Percentiles rank a stretch among this genome's conserved stretches.
Evolutionary conservation across 148 eudicot genomes (phyloP).

Genomic region (Diospyros kaki): DNA sequence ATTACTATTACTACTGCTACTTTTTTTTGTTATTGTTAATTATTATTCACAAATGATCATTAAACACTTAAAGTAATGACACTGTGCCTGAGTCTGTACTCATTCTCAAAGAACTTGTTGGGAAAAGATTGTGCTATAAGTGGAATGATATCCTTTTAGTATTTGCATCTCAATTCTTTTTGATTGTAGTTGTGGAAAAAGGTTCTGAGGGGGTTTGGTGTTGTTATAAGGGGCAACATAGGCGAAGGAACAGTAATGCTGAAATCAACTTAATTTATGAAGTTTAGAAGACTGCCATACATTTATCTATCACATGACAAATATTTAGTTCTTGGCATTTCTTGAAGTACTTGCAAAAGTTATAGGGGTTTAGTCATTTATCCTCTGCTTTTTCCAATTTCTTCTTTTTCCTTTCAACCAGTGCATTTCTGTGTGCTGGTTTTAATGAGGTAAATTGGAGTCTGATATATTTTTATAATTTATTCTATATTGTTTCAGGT

Average conservation of each 20-base stretch:
- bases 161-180: background rate
- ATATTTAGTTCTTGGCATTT: background rate
- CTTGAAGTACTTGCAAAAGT: background rate
- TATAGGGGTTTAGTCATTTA: background rate
- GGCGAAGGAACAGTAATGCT: background rate
- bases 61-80: background rate
- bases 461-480: background rate
- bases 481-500: background rate
- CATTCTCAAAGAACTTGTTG: background rate
- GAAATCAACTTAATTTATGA: background rate
- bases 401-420: background rate
- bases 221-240: background rate
- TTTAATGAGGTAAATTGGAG: constrained; percentile 1
- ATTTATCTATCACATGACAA: background rate
- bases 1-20: background rate
- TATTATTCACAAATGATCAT: background rate
- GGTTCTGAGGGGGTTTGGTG: background rate
- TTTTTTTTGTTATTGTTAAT: too few species aligned
- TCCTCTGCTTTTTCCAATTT: background rate
- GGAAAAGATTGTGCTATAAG: background rate
- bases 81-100: background rate
- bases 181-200: background rate
- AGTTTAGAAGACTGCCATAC: background rate
- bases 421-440: background rate
- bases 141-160: background rate